Evolutionary conservation across 495 filamentous ascomycete genomes (phyloP), one percentile per base, ranked within the genome.

Genomic region (Hypoxylon fuscum): DNA sequence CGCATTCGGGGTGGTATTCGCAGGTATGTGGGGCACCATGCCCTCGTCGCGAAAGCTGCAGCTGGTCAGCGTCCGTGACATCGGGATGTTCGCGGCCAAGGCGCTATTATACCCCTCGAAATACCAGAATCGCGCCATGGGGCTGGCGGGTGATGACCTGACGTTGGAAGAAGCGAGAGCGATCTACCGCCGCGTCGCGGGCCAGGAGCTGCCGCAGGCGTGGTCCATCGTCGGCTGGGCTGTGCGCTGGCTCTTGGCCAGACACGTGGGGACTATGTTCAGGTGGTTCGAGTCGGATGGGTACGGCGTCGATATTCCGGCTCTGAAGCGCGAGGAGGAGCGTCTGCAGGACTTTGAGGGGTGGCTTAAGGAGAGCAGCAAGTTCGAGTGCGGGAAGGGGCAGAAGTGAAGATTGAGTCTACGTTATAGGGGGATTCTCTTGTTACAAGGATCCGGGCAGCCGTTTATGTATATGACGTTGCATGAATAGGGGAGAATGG

Each of bases 261-360:
- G 68, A 46, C 84, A 91, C 6, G 20, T 89, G 14, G 79, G 79
- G 0, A 56, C 55, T 1, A 91, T 91, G 87, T 85, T 90, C 55
- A 65, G 68, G 29, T 92, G 81, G 78, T 90, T 91, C 52, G 74
- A 81, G 63, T 78, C 81, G 38, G 76, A 81, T 42, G 88, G 87
- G 0, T 91, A 81, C 61, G 78, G 76, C 1, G 85, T 78, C 8
- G 81, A 90, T 76, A 81, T 92, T 29, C 50, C 51, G 48, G 79
- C 71, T 43, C 58, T 85, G 67, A 83, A 68, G 74, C 73, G 66
- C 47, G 69, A 80, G 52, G 62, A 88, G 65, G 82, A 82, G 10
- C 72, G 66, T 0, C 38, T 89, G 64, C 82, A 85, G 75, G 72
- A 81, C 34, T 85, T 90, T 68, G 82, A 78, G 63, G 72, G 66